phyloP scores from a whole-genome alignment of 306 rosid genomes.

The Echinosophora koreensis region DNA sequence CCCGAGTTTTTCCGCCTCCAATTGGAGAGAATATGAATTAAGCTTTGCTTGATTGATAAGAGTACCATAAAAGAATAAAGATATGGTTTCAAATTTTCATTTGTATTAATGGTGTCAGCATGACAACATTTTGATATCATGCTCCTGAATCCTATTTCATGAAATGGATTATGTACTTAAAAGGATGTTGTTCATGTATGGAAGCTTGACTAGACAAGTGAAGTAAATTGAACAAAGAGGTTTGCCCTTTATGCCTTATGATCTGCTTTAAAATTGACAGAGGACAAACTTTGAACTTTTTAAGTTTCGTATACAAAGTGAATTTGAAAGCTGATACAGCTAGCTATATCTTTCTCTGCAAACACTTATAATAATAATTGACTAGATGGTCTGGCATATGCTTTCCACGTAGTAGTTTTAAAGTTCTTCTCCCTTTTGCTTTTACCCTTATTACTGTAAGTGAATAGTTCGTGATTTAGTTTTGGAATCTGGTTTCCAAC shows the following conservation, averaged over 20 bases:
- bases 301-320: slow-evolving; percentile 34
- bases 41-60: slow-evolving; percentile 38
- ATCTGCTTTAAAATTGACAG: slow-evolving; percentile 22
- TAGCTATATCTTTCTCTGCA: slow-evolving; percentile 4
- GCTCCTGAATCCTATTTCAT: slow-evolving; percentile 33
- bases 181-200: slow-evolving; percentile 35
- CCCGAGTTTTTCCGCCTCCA: slow-evolving; percentile 15
- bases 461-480: slow-evolving; percentile 1
- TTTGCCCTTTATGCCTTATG: slow-evolving; percentile 44
- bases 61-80: slow-evolving; percentile 42
- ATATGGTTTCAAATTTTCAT: background rate
- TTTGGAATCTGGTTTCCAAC: slow-evolving; percentile 41
- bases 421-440: slow-evolving; percentile 18
- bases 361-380: slow-evolving; percentile 48
- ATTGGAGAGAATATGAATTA: slow-evolving; percentile 32
- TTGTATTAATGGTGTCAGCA: slow-evolving; percentile 34
- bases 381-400: slow-evolving; percentile 36
- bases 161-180: slow-evolving; percentile 34
- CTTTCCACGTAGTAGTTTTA: slow-evolving; percentile 19
- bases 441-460: slow-evolving; percentile 24
- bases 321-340: slow-evolving; percentile 4
- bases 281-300: slow-evolving; percentile 36
- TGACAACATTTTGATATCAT: slow-evolving; percentile 36
- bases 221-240: slow-evolving; percentile 10
- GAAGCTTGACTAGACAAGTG: slow-evolving; percentile 7